These are phyloP conservation scores for Oryza longistaminata DNA, from an alignment of 176 grass and related monocot genomes.

Conservation along the genomic window DNA sequence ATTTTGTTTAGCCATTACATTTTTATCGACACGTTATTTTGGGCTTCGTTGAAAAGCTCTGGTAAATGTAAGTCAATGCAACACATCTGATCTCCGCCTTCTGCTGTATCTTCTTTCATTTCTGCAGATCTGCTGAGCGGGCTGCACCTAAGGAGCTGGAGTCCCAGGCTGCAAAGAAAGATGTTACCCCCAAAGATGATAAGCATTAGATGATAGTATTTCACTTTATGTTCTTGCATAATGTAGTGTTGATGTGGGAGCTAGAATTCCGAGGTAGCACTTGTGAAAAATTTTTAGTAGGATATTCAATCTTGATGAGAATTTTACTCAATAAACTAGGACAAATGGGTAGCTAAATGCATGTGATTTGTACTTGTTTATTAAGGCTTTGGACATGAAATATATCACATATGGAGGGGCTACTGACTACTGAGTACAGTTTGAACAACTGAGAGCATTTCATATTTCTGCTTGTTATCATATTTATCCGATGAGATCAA, in stretches of 20 bases:
- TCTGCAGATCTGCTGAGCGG: slow-evolving; percentile 56
- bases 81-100: not conserved
- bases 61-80: not conserved
- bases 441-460: not conserved
- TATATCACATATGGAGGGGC: not conserved
- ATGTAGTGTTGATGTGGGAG: not conserved
- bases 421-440: not conserved
- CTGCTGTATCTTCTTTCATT: slow-evolving; percentile 27
- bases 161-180: slow-evolving; percentile 65
- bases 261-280: slow-evolving; percentile 18
- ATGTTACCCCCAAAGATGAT: slow-evolving; percentile 58
- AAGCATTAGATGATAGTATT: slow-evolving; percentile 50
- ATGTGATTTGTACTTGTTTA: not conserved
- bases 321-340: slow-evolving; percentile 33
- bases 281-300: slow-evolving; percentile 38
- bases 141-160: slow-evolving; percentile 62
- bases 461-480: not conserved
- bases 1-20: not conserved
- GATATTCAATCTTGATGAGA: not conserved
- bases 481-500: not conserved
- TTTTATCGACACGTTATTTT: not conserved
- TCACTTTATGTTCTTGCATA: not conserved
- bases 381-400: not conserved
- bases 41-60: not conserved
- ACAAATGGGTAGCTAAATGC: not conserved